phyloP scores from a whole-genome alignment of 495 filamentous ascomycete species.

The Podospora conica region DNA sequence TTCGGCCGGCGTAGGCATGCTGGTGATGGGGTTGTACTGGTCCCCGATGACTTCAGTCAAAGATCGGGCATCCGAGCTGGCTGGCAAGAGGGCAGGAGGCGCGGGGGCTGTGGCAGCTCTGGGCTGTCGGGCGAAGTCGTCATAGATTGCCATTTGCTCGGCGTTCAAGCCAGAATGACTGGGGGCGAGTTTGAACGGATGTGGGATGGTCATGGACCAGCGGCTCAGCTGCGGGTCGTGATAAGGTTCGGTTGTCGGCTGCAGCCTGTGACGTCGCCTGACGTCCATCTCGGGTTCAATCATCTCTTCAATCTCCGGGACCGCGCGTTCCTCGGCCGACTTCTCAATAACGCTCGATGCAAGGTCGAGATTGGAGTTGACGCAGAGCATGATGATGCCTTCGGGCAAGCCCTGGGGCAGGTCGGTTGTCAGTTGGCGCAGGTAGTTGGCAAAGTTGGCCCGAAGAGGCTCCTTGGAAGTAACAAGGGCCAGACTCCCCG shows the following conservation, averaged over 20 bases:
- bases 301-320: slow-evolving; percentile 89
- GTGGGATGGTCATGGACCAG: slow-evolving; percentile 83
- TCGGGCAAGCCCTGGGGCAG: slow-evolving; percentile 69
- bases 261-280: slow-evolving; percentile 63
- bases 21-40: slow-evolving; percentile 69
- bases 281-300: slow-evolving; percentile 69
- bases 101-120: slow-evolving; percentile 44
- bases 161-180: slow-evolving; percentile 63
- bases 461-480: slow-evolving; percentile 95
- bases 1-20: slow-evolving; percentile 72
- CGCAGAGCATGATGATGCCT: slow-evolving; percentile 89
- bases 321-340: slow-evolving; percentile 84
- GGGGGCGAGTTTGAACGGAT: slow-evolving; percentile 76
- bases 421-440: slow-evolving; percentile 71
- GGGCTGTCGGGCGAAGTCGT: slow-evolving; percentile 83
- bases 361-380: slow-evolving; percentile 93
- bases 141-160: slow-evolving; percentile 91
- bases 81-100: slow-evolving; percentile 37
- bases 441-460: slow-evolving; percentile 93
- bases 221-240: slow-evolving; percentile 71
- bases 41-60: slow-evolving; percentile 76
- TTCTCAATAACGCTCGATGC: slow-evolving; percentile 90
- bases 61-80: slow-evolving; percentile 47
- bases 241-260: slow-evolving; percentile 73
- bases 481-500: slow-evolving; percentile 89